Percentiles rank a stretch among this genome's conserved stretches.
phyloP scores from a whole-genome alignment of 2,329 filamentous ascomycete genomes.

The Teratosphaeria pseudoeucalypti region DNA sequence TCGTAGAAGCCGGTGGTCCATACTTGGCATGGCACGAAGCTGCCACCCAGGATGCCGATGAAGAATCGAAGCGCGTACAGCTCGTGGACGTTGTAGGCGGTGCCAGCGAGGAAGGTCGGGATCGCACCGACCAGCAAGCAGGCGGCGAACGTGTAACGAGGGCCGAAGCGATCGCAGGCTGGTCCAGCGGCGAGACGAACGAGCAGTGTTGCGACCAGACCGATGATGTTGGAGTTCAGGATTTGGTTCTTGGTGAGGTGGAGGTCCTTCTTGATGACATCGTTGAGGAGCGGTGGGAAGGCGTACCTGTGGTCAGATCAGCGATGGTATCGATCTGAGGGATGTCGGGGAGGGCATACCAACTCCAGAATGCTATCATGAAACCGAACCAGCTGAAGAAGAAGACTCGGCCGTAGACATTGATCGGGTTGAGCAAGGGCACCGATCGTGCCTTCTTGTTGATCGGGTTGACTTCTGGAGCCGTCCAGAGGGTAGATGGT shows the following conservation, averaged over 20 bases:
- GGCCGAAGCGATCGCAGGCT: constrained; percentile 75
- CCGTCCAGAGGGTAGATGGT: constrained; percentile 16
- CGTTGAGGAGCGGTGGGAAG: constrained; percentile 70
- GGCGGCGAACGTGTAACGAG: constrained; percentile 68
- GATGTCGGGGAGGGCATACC: constrained; percentile 30
- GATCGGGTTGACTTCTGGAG: constrained; percentile 70
- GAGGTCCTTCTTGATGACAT: constrained; percentile 72
- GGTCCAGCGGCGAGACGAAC: constrained; percentile 71
- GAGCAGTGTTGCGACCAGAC: constrained; percentile 61
- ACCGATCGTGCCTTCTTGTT: constrained; percentile 74
- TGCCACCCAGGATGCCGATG: constrained; percentile 66
- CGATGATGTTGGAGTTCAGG: constrained; percentile 84
- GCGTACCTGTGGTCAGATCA: constrained; percentile 54
- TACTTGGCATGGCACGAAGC: constrained; percentile 79
- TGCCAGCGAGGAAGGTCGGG: constrained; percentile 71
- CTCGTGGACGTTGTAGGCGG: constrained; percentile 56
- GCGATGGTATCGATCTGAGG: background rate
- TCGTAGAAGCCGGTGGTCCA: constrained; percentile 92
- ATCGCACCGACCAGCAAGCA: constrained; percentile 67
- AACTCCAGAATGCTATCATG: constrained; percentile 80
- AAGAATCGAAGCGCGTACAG: constrained; percentile 70
- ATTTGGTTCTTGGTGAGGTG: constrained; percentile 59
- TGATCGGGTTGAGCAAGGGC: constrained; percentile 65
- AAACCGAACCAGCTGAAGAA: constrained; percentile 85
- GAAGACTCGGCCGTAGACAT: constrained; percentile 77